phyloP scores from a whole-genome alignment of 768 basidiomycete species.

The Serpula lacrymans region DNA sequence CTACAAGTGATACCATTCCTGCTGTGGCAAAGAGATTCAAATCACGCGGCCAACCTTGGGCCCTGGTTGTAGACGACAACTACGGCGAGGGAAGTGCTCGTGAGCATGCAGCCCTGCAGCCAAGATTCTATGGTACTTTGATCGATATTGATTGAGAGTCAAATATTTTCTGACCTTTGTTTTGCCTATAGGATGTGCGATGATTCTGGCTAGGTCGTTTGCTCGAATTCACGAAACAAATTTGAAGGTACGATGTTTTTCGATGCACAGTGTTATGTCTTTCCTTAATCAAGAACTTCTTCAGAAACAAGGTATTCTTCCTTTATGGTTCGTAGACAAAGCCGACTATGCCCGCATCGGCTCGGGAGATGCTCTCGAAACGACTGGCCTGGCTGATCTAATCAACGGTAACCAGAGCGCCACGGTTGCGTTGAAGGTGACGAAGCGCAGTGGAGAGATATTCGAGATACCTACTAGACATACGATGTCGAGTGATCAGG shows the following conservation, averaged over 20 bases:
- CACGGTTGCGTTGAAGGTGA: conserved; percentile 57
- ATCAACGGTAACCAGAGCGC: conserved; percentile 43
- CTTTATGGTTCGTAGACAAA: conserved; percentile 90
- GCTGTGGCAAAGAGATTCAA: conserved; percentile 88
- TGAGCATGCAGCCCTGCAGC: conserved; percentile 96
- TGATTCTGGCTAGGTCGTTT: conserved; percentile 91
- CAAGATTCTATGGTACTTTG: conserved; percentile 79
- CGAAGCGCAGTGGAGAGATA: conserved; percentile 54
- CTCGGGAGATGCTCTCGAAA: conserved; percentile 79
- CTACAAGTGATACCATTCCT: conserved; percentile 78
- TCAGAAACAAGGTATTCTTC: conserved; percentile 96
- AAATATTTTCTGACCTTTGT: neutral
- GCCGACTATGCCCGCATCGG: conserved; percentile 81
- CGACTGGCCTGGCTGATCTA: conserved; percentile 73
- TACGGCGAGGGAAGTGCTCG: conserved; percentile 98
- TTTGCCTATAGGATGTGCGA: conserved; percentile 59
- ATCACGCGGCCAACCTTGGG: conserved; percentile 82
- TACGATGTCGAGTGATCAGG: conserved; percentile 87
- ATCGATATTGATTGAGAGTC: neutral
- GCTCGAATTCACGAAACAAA: conserved; percentile 99
- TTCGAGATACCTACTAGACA: conserved; percentile 77
- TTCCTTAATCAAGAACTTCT: conserved; percentile 11
- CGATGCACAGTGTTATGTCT: neutral
- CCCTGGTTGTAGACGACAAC: conserved; percentile 92
- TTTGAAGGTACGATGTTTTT: conserved; percentile 60